Conservation (phyloP, 768 basidiomycete species). For the Grammothele lineata region DNA sequence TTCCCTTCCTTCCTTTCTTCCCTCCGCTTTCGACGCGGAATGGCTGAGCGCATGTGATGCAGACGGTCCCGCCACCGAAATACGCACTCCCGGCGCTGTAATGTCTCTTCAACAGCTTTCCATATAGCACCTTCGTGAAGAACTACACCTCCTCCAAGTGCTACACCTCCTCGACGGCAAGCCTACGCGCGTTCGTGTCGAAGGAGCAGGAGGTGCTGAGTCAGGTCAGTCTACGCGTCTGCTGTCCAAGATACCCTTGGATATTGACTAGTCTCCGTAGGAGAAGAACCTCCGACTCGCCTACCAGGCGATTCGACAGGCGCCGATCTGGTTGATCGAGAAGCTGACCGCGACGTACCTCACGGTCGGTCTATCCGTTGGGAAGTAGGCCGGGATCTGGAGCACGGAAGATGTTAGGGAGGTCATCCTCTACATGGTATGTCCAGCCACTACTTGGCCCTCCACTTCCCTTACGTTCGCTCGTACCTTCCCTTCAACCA, state of each 20-base stretch:
- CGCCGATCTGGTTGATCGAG: slow-evolving; percentile 77
- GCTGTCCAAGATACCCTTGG: neutral
- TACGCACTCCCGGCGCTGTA: slow-evolving; percentile 59
- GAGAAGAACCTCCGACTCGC: slow-evolving; percentile 75
- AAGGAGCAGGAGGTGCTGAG: slow-evolving; percentile 53
- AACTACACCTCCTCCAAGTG: slow-evolving; percentile 65
- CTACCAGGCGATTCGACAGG: slow-evolving; percentile 58
- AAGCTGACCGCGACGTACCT: slow-evolving; percentile 82
- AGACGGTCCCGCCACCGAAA: slow-evolving; percentile 58
- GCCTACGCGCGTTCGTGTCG: slow-evolving; percentile 42
- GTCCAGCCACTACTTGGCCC: neutral
- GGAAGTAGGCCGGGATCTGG: slow-evolving; percentile 45
- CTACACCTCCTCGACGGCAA: slow-evolving; percentile 54
- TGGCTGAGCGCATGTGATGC: neutral
- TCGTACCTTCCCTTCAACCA: too few relatives aligned
- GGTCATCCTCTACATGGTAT: slow-evolving; percentile 72
- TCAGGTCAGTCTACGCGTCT: slow-evolving; percentile 35
- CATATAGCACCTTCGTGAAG: slow-evolving; percentile 60
- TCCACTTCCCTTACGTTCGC: neutral
- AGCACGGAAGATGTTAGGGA: slow-evolving; percentile 51
- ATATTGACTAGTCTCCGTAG: slow-evolving; percentile 27
- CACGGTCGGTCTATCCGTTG: slow-evolving; percentile 68
- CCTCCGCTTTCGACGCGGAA: neutral
- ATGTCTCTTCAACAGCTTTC: slow-evolving; percentile 63
- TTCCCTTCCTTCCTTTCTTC: slow-evolving; percentile 35